A percentile compares a stretch with the other conserved stretches of the same genome.
These are phyloP conservation scores for Aspergillus bombycis DNA, from an alignment of 2,329 filamentous ascomycete species.

Conservation along the genomic window DNA sequence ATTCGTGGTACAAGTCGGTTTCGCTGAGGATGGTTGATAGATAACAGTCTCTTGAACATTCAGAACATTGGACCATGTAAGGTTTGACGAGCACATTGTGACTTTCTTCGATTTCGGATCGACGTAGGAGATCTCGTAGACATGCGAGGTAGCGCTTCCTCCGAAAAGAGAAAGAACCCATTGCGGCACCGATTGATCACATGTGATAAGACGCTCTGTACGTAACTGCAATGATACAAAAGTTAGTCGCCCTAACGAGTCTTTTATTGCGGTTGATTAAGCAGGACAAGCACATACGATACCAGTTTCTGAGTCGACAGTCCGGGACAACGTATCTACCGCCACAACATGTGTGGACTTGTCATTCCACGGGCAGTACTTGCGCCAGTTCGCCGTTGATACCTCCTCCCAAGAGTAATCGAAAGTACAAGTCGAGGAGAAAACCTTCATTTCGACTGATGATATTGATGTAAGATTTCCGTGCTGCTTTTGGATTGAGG, in stretches of 20 bases:
- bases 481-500: neutral
- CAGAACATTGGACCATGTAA: constrained; percentile 89
- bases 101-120: constrained; percentile 81
- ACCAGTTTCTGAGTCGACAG: constrained; percentile 64
- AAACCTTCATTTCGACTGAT: constrained; percentile 78
- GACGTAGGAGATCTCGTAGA: constrained; percentile 95
- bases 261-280: neutral
- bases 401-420: constrained; percentile 99
- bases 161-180: constrained; percentile 77
- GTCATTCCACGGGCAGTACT: constrained; percentile 99
- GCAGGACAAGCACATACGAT: constrained; percentile 57
- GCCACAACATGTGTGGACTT: constrained; percentile 96
- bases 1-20: constrained; percentile 64
- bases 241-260: constrained; percentile 16
- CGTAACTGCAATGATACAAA: constrained; percentile 55
- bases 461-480: constrained; percentile 5
- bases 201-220: constrained; percentile 67
- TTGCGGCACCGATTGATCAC: constrained; percentile 51
- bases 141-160: constrained; percentile 77
- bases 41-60: constrained; percentile 91
- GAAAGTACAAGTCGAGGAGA: constrained; percentile 85
- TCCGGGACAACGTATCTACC: constrained; percentile 86
- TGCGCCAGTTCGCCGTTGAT: constrained; percentile 95
- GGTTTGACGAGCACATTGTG: constrained; percentile 94
- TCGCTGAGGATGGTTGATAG: constrained; percentile 67